phyloP scores from a whole-genome alignment of 1,284 basidiomycete genomes.

The Butyriboletus appendiculatus region DNA sequence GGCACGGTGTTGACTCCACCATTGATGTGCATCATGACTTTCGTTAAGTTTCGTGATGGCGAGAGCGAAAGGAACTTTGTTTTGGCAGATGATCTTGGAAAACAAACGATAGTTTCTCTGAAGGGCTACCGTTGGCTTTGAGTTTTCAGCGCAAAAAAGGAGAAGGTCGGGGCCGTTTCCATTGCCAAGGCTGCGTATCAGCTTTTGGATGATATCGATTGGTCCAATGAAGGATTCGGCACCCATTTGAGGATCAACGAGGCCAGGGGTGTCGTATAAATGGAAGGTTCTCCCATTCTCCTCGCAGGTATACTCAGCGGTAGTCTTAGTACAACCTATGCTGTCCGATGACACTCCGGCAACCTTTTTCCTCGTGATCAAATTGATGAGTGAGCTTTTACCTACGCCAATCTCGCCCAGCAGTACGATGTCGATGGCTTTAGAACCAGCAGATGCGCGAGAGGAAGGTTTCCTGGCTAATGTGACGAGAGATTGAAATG shows the following conservation, averaged over 20 bases:
- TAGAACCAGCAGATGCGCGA: neutral
- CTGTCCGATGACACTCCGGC: constrained; percentile 28
- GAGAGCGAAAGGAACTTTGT: constrained; percentile 25
- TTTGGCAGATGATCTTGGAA: constrained; percentile 26
- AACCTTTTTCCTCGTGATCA: constrained; percentile 12
- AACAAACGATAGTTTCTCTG: constrained; percentile 32
- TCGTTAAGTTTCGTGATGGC: constrained; percentile 29
- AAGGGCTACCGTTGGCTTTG: constrained; percentile 33
- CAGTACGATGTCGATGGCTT: constrained; percentile 18
- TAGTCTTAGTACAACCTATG: constrained; percentile 20
- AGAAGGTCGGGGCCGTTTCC: constrained; percentile 36
- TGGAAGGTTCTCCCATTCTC: constrained; percentile 19
- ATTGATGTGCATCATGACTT: constrained; percentile 28
- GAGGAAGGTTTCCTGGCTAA: constrained; percentile 9
- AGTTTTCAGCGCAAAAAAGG: constrained; percentile 39
- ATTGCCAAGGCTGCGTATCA: constrained; percentile 31
- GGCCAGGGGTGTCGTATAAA: constrained; percentile 43
- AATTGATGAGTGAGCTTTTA: constrained; percentile 34
- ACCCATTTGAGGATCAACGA: constrained; percentile 37
- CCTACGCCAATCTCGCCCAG: constrained; percentile 32
- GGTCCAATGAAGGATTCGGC: constrained; percentile 30
- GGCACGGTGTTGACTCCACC: constrained; percentile 34
- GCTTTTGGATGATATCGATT: constrained; percentile 31
- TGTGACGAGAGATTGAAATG: constrained; percentile 18
- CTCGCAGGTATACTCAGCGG: constrained; percentile 17